These are phyloP conservation scores for maize (Zea mays) DNA, from an alignment of 176 grass and related monocot genomes.

Conservation along the genomic window DNA sequence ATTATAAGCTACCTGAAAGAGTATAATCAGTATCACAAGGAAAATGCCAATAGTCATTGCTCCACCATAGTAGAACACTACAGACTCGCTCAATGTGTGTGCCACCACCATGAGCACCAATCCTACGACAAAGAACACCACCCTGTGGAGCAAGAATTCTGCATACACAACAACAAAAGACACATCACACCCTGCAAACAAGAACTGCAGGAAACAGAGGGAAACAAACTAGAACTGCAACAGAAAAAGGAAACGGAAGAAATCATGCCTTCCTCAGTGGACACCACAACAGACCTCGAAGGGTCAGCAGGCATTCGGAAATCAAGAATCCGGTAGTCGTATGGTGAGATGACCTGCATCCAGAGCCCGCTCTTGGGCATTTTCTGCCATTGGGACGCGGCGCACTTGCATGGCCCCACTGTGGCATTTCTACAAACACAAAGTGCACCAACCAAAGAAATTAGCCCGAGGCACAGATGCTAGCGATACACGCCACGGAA, in stretches of 20 bases:
- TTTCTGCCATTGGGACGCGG: slow-evolving; percentile 70
- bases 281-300: slow-evolving; percentile 56
- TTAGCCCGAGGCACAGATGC: neutral
- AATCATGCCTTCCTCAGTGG: slow-evolving; percentile 71
- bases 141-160: slow-evolving; percentile 76
- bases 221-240: neutral
- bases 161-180: slow-evolving; percentile 28
- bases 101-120: slow-evolving; percentile 69
- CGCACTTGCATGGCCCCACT: slow-evolving; percentile 67
- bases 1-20: slow-evolving; percentile 73
- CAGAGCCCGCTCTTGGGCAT: slow-evolving; percentile 66
- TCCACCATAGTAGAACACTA: slow-evolving; percentile 95
- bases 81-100: slow-evolving; percentile 59
- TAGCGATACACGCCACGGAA: neutral
- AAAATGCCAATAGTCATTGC: slow-evolving; percentile 90
- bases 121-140: slow-evolving; percentile 84
- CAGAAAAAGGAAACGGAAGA: neutral
- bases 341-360: slow-evolving; percentile 69
- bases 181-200: neutral
- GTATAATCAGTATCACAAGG: slow-evolving; percentile 76
- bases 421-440: slow-evolving; percentile 70
- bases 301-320: slow-evolving; percentile 61
- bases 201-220: neutral
- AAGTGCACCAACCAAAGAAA: neutral
- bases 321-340: slow-evolving; percentile 68